These are phyloP conservation scores for Diaporthe caulivora DNA, from an alignment of 2,329 filamentous ascomycete genomes.

Conservation along the genomic window DNA sequence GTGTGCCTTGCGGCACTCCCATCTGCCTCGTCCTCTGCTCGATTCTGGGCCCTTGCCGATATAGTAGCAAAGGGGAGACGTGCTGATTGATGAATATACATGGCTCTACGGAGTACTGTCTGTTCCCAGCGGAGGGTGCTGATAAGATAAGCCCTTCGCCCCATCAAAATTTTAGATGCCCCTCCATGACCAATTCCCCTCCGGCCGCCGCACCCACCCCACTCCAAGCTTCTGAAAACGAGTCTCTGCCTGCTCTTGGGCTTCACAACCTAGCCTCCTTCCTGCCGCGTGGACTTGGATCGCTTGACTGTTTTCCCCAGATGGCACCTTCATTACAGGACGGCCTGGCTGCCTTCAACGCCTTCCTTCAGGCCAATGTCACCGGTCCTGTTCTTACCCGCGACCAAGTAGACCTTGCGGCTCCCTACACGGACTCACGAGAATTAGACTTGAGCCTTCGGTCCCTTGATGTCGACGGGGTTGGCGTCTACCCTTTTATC, in stretches of 20 bases:
- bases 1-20: neutral
- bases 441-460: slow-evolving; percentile 73
- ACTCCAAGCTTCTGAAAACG: neutral
- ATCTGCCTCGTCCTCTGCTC: neutral
- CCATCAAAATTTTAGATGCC: slow-evolving; percentile 35
- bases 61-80: too few species aligned
- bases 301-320: neutral
- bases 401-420: slow-evolving; percentile 36
- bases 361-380: slow-evolving; percentile 88
- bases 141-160: slow-evolving; percentile 22
- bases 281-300: neutral
- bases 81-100: too few species aligned
- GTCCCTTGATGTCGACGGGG: slow-evolving; percentile 83
- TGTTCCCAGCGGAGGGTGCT: neutral
- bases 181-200: neutral
- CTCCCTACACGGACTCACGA: slow-evolving; percentile 32
- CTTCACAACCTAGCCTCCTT: slow-evolving; percentile 1
- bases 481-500: slow-evolving; percentile 86
- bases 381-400: slow-evolving; percentile 82
- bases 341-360: slow-evolving; percentile 77
- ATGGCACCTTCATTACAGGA: slow-evolving; percentile 52
- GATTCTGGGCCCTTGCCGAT: neutral
- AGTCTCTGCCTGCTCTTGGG: neutral
- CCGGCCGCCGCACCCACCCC: neutral
- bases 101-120: too few species aligned